Base-by-base conservation (phyloP, 2,329 filamentous ascomycete genomes). In the Ceratocystis lukuohia region DNA sequence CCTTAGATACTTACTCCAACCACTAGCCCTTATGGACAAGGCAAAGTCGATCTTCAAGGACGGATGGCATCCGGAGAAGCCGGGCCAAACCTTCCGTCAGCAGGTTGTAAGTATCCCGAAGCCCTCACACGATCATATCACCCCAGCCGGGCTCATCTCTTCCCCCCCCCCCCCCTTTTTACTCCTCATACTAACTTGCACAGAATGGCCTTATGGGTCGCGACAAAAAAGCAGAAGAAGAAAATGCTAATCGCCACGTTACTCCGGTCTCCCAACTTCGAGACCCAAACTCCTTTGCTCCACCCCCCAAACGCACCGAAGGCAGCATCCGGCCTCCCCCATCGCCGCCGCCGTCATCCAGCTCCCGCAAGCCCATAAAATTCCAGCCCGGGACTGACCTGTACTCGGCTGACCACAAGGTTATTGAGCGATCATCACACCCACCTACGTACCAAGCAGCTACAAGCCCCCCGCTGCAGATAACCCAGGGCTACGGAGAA, bases 261-360 rank as follows among this genome's bases (percentile, higher is more conserved):
- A 79, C 80, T 17, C 91, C 91, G 1, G 77, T 95, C 56, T 80
- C 84, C 7, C 80, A 84, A 2, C 80, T 96, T 37, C 86, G 84
- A 73, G 91, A 96, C 73, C 91, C 90, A 0, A 75, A 83, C 0
- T 82, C 84, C 17, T 96, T 96, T 73, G 90, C 84, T 1, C 89
- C 91, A 28, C 91, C 91, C 30, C 91, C 91, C 0, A 92, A 84
- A 71, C 88, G 76, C 46, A 74, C 74, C 33, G 71, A 72, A 67
- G 69, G 74, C 56, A 81, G 75, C 74, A 72, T 71, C 56, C 70
- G 68, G 15, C 70, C 72, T 2, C 67, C 70, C 20, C 73, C 73
- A 22, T 71, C 72, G 15, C 70, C 71, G 0, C 70, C 71, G 0
- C 68, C 70, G 3, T 28, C 72, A 8, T 68, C 70, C 1, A 61